These are phyloP conservation scores for Solanum tarijense DNA, from an alignment of 257 asterid species.

Conservation along the genomic window DNA sequence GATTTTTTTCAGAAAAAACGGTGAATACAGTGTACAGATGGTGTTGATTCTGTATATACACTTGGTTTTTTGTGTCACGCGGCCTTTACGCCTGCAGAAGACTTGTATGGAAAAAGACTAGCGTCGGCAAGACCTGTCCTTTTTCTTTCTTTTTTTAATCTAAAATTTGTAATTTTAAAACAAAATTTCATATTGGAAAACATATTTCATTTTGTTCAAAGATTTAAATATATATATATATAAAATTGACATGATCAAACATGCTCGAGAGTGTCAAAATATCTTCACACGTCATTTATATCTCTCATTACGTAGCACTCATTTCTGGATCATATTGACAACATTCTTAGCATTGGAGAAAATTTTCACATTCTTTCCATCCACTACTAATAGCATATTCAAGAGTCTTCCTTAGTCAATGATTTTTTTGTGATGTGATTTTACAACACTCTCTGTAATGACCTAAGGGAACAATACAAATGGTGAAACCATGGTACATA, in stretches of 20 bases:
- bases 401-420: not conserved
- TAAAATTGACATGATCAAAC: not conserved
- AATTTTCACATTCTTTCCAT: too few relatives aligned
- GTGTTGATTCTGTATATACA: not conserved
- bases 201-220: not conserved
- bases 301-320: not conserved
- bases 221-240: too few relatives aligned
- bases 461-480: not conserved
- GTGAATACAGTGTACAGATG: not conserved
- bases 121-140: not conserved
- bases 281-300: too few relatives aligned
- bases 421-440: too few relatives aligned
- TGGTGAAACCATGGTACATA: fast-evolving
- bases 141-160: not conserved
- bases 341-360: fast-evolving
- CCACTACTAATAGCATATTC: not conserved
- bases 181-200: too few relatives aligned
- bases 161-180: too few relatives aligned
- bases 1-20: not conserved
- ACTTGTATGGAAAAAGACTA: not conserved
- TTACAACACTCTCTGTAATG: too few relatives aligned
- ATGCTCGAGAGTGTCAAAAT: not conserved
- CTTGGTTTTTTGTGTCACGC: not conserved
- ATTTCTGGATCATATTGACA: too few relatives aligned
- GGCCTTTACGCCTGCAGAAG: not conserved